These are phyloP conservation scores for Vitis rupestris DNA, from an alignment of 164 flowering plant species.

Conservation along the genomic window DNA sequence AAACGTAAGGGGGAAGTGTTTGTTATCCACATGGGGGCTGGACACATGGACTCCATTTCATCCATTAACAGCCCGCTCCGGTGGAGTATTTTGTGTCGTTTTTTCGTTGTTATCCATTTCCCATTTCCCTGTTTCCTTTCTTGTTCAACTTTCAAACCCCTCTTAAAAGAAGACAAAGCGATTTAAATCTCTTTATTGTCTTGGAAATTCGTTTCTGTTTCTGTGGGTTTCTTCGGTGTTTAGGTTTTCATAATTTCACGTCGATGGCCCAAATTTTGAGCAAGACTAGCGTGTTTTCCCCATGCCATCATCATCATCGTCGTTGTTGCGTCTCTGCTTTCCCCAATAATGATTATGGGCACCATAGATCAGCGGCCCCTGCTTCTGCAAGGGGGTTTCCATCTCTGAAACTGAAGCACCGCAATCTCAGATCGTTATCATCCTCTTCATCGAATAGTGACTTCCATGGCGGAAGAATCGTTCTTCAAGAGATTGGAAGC, in stretches of 20 bases:
- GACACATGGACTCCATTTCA: too few relatives aligned
- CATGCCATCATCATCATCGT: slow-evolving; percentile 16
- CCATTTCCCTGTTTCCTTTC: neutral
- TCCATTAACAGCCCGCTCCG: too few relatives aligned
- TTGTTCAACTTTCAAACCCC: neutral
- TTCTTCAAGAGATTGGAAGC: slow-evolving; percentile 7
- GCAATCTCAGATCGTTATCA: slow-evolving; percentile 11
- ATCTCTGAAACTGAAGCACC: slow-evolving; percentile 18
- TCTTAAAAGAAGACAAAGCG: too few relatives aligned
- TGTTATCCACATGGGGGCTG: too few relatives aligned
- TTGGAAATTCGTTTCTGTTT: neutral
- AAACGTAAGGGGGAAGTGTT: too few relatives aligned
- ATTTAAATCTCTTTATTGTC: too few relatives aligned
- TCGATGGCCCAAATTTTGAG: slow-evolving; percentile 34
- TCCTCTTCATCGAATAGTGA: slow-evolving; percentile 19
- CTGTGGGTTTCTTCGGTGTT: neutral
- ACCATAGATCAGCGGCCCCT: neutral
- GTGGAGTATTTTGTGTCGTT: too few relatives aligned
- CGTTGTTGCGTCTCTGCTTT: slow-evolving; percentile 7
- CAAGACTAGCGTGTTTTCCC: slow-evolving; percentile 19
- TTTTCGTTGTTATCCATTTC: too few relatives aligned
- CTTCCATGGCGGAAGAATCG: slow-evolving; percentile 26
- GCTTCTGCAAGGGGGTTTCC: slow-evolving; percentile 10
- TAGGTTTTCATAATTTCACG: neutral
- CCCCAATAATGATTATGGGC: slow-evolving; percentile 4